Base-by-base conservation (phyloP, 2,329 filamentous ascomycete genomes). In the Aspergillus texensis region DNA sequence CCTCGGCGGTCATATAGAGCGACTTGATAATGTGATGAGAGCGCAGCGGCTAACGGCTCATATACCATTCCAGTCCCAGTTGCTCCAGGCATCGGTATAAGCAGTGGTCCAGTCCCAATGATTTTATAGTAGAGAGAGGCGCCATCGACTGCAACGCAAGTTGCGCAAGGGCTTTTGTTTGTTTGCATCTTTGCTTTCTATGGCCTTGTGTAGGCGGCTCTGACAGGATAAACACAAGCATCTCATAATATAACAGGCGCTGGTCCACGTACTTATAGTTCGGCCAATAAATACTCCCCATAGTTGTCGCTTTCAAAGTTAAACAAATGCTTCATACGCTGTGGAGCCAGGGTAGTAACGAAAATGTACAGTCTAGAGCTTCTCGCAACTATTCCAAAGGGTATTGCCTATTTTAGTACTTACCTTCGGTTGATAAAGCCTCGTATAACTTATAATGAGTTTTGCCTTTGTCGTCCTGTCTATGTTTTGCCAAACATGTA, bases 1-100 rank as follows among this genome's bases (percentile, higher is more conserved):
- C 63, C 63, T 21, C 65, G 63, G n/a, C 65, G 60, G 56, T 65
- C 63, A 24, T 65, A 67, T 9, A 58, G 24, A 11, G 58, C 46
- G 24, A 65, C 63, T 43, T 19, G 21, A 14, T 62, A 67, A 4
- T 60, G 58, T 2, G 39, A 52, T 6, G 61, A 54, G 21, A 67
- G 61, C 4, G 36, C 43, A 0, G 50, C 28, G 5, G 65, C 65
- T 11, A 63, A 34, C 8, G 56, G 52, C 34, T 59, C 53, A 39
- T 58, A 67, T 24, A 62, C 4, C 4, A 55, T 30, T 16, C 46
- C 56, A 6, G 62, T 59, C 1, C 65, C 65, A 41, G 63, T 61
- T 14, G 52, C 65, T 6, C 62, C 58, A 10, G 63, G 45, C 10
- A 67, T 67, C 6, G 62, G 34, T 14, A 67, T 24, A 14, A 67